Conservation (phyloP, 192 early-diverging fungal genomes). For the Entophlyctis luteolus region DNA sequence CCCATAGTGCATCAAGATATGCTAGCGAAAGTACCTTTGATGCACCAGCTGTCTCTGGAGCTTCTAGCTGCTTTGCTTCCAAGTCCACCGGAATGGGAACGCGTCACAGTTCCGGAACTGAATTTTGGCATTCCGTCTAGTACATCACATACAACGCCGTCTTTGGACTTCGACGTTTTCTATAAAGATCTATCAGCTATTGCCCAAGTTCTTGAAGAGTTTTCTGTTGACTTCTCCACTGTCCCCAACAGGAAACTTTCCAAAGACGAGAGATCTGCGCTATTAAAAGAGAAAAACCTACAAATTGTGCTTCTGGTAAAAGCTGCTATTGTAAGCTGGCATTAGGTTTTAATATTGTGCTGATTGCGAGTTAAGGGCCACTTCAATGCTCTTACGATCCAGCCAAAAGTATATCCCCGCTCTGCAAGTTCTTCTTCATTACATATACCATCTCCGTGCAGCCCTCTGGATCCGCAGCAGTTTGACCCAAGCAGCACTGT, state of each 20-base stretch:
- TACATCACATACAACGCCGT: constrained; percentile 18
- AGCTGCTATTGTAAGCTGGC: not conserved
- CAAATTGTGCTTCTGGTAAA: not conserved
- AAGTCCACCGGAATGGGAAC: no score
- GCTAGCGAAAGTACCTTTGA: no score
- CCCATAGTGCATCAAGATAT: no score
- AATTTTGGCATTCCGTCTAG: no score
- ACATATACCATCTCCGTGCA: no score
- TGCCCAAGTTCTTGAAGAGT: not conserved
- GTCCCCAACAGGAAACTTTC: not conserved
- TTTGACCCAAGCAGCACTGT: no score
- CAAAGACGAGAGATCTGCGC: not conserved
- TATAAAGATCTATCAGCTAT: not conserved
- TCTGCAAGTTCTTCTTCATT: no score
- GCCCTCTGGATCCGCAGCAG: no score
- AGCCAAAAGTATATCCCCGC: not conserved
- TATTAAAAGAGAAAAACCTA: not conserved
- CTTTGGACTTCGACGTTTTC: constrained; percentile 3
- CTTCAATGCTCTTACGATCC: constrained; percentile 1
- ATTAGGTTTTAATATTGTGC: not conserved
- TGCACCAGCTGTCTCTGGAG: no score
- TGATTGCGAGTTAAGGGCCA: no score
- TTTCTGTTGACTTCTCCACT: not conserved
- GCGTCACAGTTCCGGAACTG: no score
- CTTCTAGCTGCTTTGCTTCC: no score